Evolutionary conservation across 2,329 filamentous ascomycete species (phyloP).

Genomic region (Cercospora sojina): DNA sequence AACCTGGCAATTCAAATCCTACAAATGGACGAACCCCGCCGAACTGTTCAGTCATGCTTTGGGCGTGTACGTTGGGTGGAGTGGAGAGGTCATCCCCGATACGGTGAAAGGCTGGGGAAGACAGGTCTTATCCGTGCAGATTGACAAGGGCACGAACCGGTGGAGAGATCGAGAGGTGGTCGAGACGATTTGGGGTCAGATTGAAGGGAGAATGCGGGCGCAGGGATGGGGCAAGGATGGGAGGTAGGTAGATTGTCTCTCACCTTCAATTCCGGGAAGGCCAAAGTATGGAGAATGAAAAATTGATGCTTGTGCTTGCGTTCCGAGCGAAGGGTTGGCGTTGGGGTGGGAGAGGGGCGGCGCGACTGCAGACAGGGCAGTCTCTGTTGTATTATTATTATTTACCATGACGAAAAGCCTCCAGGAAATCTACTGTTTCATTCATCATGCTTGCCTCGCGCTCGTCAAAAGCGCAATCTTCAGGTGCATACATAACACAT

Average conservation of each 20-base stretch:
- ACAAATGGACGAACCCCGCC: conserved; percentile 87
- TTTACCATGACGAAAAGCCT: background rate
- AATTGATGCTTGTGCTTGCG: background rate
- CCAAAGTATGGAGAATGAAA: background rate
- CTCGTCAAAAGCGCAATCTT: background rate
- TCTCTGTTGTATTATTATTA: background rate
- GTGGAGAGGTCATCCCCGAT: conserved; percentile 75
- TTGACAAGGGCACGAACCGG: conserved; percentile 68
- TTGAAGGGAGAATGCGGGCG: conserved; percentile 82
- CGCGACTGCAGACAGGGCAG: background rate
- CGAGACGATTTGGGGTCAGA: conserved; percentile 84
- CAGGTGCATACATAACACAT: background rate
- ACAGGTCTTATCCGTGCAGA: conserved; percentile 71
- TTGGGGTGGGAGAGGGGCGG: background rate
- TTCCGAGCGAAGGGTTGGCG: background rate
- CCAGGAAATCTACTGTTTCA: background rate
- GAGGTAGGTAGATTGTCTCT: background rate
- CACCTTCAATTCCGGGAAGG: background rate
- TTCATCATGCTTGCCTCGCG: background rate
- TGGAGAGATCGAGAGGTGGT: conserved; percentile 93
- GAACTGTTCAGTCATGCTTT: conserved; percentile 88
- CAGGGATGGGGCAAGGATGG: conserved; percentile 79
- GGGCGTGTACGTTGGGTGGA: conserved; percentile 89
- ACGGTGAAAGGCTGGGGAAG: conserved; percentile 82
- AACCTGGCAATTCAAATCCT: conserved; percentile 97